Base-by-base conservation (phyloP, 768 basidiomycete genomes). In the Suillus luteus region DNA sequence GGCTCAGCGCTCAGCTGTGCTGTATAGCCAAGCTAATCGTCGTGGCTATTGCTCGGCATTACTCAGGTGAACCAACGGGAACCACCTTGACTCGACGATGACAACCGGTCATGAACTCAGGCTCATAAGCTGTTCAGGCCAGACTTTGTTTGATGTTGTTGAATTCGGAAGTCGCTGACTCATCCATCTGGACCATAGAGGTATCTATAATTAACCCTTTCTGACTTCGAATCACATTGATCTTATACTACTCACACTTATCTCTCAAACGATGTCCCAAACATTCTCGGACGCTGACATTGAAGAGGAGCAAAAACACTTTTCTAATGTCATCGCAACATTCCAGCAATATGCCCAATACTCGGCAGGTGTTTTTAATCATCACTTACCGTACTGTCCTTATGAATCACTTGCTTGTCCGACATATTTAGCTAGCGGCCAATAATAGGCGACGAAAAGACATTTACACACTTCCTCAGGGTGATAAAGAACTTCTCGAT, bases 301-400 rank as follows among this genome's bases (percentile, higher is more conserved):
- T 4, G 72, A 75, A 40, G 85, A 86, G 75, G 93, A 95, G 73
- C 81, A 86, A 67, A 76, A 78, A 19, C 89, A 93, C 67, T 94
- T 95, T 72, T 77, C 84, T 6, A 87, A 90, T 69, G 91, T 96
- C 44, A 81, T 95, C 27, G 74, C 82, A 1, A 87, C 92, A 0
- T 95, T 93, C 72, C 80, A 83, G 64, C 85, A 88, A 61, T 96
- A 96, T 70, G 86, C 85, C 14, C 83, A 83, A 55, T 88, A 93
- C 72, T 86, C 91, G 70, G 73, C 24, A 40, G 9, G 55, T 57
- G 91, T 92, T 73, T 24, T 66, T 83, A 69, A 35, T 60, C 24
- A 49, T 65, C 22, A 48, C 40, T 76, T n/a, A 17, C 14, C 49
- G 24, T 35, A 51, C 31, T 54, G 24, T 27, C 58, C 19, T 52